Evolutionary conservation across 1,284 basidiomycete genomes (phyloP).

Genomic region (Naganishia sp.): DNA sequence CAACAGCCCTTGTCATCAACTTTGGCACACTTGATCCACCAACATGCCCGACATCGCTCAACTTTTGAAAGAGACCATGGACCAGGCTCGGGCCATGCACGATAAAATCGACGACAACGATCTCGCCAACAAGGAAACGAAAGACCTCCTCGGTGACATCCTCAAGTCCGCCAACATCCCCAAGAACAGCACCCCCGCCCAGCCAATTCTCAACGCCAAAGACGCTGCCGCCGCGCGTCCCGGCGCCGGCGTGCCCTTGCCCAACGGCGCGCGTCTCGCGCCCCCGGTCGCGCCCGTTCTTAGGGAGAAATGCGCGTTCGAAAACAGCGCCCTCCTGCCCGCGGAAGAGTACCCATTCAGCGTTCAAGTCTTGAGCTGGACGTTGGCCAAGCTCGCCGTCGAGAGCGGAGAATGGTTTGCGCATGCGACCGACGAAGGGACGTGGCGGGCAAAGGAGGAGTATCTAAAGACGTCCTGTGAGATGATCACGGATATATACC

Average conservation of each 20-base stretch:
- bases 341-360: slow-evolving; percentile 13
- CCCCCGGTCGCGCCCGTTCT: slow-evolving; percentile 2
- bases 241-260: slow-evolving; percentile 1
- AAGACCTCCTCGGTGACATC: slow-evolving; percentile 23
- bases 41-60: slow-evolving; percentile 24
- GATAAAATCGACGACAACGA: slow-evolving; percentile 19
- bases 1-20: background rate
- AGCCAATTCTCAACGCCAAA: slow-evolving; percentile 1
- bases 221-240: background rate
- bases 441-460: background rate
- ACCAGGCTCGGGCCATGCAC: slow-evolving; percentile 23
- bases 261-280: slow-evolving; percentile 15
- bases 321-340: slow-evolving; percentile 19
- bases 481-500: slow-evolving; percentile 21
- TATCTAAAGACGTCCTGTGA: slow-evolving; percentile 5
- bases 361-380: slow-evolving; percentile 15
- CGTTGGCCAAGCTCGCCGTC: slow-evolving; percentile 15
- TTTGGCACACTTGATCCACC: background rate
- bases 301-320: slow-evolving; percentile 23
- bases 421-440: slow-evolving; percentile 2
- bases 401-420: slow-evolving; percentile 23
- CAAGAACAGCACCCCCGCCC: slow-evolving; percentile 1
- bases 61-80: slow-evolving; percentile 25
- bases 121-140: slow-evolving; percentile 25
- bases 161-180: slow-evolving; percentile 9